Evolutionary conservation across 805 yeast genomes (phyloP).

Genomic region (Sporopachydermia quercuum): DNA sequence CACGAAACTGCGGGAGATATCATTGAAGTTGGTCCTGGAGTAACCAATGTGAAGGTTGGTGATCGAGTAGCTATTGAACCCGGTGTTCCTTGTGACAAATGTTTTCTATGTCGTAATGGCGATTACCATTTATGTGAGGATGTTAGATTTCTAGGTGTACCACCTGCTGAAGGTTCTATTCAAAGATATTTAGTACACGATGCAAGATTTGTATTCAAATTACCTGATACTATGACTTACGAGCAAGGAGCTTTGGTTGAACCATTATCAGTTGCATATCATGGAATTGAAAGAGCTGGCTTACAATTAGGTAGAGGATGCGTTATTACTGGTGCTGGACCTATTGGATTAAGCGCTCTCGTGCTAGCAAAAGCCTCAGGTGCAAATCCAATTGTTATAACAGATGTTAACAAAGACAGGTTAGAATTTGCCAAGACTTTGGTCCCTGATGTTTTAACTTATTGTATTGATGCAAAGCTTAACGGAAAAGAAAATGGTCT

Average conservation of each 20-base stretch:
- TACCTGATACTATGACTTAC: conserved; percentile 28
- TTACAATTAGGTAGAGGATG: conserved; percentile 34
- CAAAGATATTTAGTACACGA: conserved; percentile 22
- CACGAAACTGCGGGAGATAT: conserved; percentile 31
- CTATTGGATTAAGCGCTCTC: conserved; percentile 39
- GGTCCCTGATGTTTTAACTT: conserved; percentile 32
- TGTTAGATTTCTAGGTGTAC: conserved; percentile 24
- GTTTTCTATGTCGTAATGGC: conserved; percentile 24
- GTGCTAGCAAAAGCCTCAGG: conserved; percentile 36
- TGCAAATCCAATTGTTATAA: conserved; percentile 35
- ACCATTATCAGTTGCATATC: conserved; percentile 38
- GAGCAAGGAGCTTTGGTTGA: conserved; percentile 42
- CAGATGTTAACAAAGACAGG: conserved; percentile 31
- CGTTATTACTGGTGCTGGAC: conserved; percentile 41
- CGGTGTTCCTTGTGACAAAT: conserved; percentile 27
- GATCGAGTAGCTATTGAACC: conserved; percentile 36
- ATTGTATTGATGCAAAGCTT: conserved; percentile 22
- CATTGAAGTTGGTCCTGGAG: conserved; percentile 27
- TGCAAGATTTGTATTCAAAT: conserved; percentile 20
- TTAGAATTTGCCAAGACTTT: conserved; percentile 30
- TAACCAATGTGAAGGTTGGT: conserved; percentile 23
- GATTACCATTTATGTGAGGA: conserved; percentile 26
- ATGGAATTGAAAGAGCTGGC: conserved; percentile 34
- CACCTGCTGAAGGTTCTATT: conserved; percentile 25
- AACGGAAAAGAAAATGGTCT: conserved; percentile 24